phyloP scores from a whole-genome alignment of 192 early-diverging fungal species.

The Ambispora gerdemannii region DNA sequence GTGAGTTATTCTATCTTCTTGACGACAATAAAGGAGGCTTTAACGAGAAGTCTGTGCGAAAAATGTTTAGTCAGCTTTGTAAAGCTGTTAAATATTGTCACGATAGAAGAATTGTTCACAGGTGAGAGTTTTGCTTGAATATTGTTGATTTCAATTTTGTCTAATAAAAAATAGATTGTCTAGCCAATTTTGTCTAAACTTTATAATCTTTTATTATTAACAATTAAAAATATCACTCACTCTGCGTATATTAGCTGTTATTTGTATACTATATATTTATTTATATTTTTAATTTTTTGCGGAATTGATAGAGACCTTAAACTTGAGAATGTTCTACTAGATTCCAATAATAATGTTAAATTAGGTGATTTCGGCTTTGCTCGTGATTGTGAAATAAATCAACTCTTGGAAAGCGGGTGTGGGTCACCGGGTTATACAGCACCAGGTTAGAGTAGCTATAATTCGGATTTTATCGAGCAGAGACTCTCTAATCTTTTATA shows the following conservation, averaged over 20 bases:
- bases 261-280: no score
- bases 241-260: no score
- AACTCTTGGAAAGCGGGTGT: constrained; percentile 61
- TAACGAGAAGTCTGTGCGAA: constrained; percentile 42
- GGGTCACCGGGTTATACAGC: constrained; percentile 73
- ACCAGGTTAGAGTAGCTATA: no score
- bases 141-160: no score
- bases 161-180: no score
- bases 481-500: no score
- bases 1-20: constrained; percentile 58
- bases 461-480: background rate
- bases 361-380: constrained; percentile 69
- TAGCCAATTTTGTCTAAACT: no score
- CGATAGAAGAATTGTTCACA: constrained; percentile 52
- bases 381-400: constrained; percentile 53
- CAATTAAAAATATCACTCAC: no score
- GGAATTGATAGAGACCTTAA: constrained; percentile 60
- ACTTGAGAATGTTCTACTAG: constrained; percentile 59
- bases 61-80: constrained; percentile 51
- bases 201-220: no score
- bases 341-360: constrained; percentile 56
- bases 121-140: constrained; percentile 28
- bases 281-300: no score
- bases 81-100: constrained; percentile 53
- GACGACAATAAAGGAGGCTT: constrained; percentile 41